Evolutionary conservation across 1,284 basidiomycete genomes (phyloP).

Genomic region (Rhodotorula sp.): DNA sequence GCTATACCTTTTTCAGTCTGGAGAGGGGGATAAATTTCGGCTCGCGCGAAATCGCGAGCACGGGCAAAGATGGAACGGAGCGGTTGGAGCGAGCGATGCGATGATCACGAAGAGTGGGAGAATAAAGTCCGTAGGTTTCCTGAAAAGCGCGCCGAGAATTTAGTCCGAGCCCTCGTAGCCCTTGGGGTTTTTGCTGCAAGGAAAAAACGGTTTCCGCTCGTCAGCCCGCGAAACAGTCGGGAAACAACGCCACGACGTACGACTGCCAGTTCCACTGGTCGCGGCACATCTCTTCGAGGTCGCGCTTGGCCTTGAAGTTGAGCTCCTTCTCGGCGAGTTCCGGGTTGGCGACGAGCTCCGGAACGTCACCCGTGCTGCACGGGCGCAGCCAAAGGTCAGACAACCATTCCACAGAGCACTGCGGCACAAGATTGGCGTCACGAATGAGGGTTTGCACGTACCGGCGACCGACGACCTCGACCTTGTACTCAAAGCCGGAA

Average conservation of each 20-base stretch:
- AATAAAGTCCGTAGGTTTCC: background rate
- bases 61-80: too few species aligned
- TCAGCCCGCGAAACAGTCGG: slow-evolving; percentile 1
- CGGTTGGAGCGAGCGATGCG: background rate
- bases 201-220: too few species aligned
- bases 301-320: slow-evolving; percentile 80
- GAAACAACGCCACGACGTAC: slow-evolving; percentile 20
- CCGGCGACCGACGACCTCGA: slow-evolving; percentile 85
- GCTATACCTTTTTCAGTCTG: too few species aligned
- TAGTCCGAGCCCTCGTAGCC: slow-evolving; percentile 45
- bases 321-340: slow-evolving; percentile 88
- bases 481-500: slow-evolving; percentile 83
- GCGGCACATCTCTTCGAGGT: slow-evolving; percentile 83
- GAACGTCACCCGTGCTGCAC: slow-evolving; percentile 80
- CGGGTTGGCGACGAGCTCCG: slow-evolving; percentile 94
- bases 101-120: background rate
- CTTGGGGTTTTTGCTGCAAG: slow-evolving; percentile 52
- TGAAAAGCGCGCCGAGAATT: background rate
- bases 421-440: background rate
- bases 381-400: slow-evolving; percentile 46
- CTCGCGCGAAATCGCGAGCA: too few species aligned
- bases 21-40: too few species aligned
- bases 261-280: slow-evolving; percentile 66
- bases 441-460: slow-evolving; percentile 45
- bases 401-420: background rate